These are phyloP conservation scores for Flaveria sonorensis DNA, from an alignment of 129 eudicot species.

Conservation along the genomic window DNA sequence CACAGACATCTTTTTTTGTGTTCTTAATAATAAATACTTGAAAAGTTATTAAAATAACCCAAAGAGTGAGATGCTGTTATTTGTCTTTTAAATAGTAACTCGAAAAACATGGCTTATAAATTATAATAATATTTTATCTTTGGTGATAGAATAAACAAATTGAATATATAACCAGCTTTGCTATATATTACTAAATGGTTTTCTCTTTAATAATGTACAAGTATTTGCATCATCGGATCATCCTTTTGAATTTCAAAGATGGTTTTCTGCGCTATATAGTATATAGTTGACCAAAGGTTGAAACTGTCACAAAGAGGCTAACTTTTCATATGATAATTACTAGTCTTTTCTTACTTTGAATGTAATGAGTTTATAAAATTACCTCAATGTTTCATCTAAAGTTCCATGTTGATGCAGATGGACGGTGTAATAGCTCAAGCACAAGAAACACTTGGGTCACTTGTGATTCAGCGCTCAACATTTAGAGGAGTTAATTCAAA, in stretches of 20 bases:
- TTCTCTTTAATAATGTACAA: neutral
- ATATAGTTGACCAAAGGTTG: neutral
- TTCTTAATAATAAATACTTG: neutral
- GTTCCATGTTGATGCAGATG: conserved; percentile 51
- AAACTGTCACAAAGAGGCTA: neutral
- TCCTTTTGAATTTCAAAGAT: neutral
- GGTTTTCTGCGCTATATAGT: neutral
- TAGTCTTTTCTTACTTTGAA: neutral
- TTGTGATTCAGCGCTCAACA: conserved; percentile 86
- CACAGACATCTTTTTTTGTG: neutral
- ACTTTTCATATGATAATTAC: neutral
- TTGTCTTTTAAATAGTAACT: neutral
- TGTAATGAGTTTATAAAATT: neutral
- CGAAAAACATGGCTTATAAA: neutral
- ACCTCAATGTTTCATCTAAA: neutral
- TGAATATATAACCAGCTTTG: neutral
- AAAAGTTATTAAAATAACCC: neutral
- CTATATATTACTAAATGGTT: neutral
- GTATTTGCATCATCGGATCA: neutral
- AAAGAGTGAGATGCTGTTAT: neutral
- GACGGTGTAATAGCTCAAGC: conserved; percentile 94
- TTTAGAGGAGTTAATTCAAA: conserved; percentile 91
- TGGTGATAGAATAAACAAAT: neutral
- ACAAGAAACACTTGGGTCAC: conserved; percentile 83
- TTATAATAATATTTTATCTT: neutral